Conservation (phyloP, 768 basidiomycete genomes). For the Harrya chromipes region DNA sequence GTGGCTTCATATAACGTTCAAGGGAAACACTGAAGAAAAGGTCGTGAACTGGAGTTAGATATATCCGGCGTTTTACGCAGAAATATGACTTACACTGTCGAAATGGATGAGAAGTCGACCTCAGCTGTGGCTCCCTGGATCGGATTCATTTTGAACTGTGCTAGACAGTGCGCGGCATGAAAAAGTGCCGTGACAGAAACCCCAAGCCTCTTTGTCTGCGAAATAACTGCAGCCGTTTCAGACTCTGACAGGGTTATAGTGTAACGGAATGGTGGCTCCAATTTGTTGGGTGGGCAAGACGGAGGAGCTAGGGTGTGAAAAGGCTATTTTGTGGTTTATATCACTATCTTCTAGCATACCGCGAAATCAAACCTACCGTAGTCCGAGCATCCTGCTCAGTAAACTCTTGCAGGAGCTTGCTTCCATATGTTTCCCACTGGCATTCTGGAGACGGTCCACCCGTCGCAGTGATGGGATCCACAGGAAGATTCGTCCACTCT, state of each 20-base stretch:
- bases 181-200: conserved; percentile 17
- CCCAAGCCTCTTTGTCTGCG: conserved; percentile 9
- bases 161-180: conserved; percentile 23
- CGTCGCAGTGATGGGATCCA: conserved; percentile 24
- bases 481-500: conserved; percentile 27
- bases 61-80: too few relatives aligned
- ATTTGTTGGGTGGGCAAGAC: conserved; percentile 3
- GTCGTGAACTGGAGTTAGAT: not conserved
- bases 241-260: not conserved
- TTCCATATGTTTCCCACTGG: conserved; percentile 16
- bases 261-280: conserved; percentile 9
- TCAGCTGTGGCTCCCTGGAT: conserved; percentile 7
- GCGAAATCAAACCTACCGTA: conserved; percentile 5
- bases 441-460: conserved; percentile 19
- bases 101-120: conserved; percentile 10
- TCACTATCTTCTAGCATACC: not conserved
- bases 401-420: conserved; percentile 12
- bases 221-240: conserved; percentile 12
- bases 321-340: not conserved
- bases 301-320: conserved; percentile 9
- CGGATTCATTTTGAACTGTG: conserved; percentile 21
- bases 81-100: conserved; percentile 10
- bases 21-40: too few relatives aligned
- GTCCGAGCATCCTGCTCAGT: conserved; percentile 1
- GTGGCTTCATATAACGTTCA: conserved; percentile 19